These are phyloP conservation scores for Saccharomyces hybrid DNA, from an alignment of 1,139 yeast genomes.

Conservation along the genomic window DNA sequence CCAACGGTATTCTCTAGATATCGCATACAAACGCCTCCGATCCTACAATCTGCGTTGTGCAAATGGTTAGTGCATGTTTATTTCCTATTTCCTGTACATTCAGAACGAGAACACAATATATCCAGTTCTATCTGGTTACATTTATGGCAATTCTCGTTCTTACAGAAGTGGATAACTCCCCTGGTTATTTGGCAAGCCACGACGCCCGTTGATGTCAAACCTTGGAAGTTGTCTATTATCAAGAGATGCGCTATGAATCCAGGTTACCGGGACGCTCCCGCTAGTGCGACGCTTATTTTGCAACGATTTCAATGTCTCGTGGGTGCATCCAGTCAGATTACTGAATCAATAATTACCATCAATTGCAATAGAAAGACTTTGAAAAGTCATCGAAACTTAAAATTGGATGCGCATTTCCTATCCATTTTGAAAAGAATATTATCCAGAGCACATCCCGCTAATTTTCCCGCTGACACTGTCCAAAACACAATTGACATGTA, in stretches of 20 bases:
- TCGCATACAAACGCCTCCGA: slow-evolving; percentile 14
- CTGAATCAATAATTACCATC: slow-evolving; percentile 11
- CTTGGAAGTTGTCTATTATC: slow-evolving; percentile 23
- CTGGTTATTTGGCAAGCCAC: slow-evolving; percentile 36
- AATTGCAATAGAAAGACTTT: slow-evolving; percentile 15
- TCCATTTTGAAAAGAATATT: slow-evolving; percentile 8
- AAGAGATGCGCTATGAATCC: slow-evolving; percentile 15
- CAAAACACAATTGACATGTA: slow-evolving; percentile 12
- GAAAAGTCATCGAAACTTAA: slow-evolving; percentile 13
- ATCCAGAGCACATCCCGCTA: slow-evolving; percentile 8
- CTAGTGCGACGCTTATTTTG: slow-evolving; percentile 19
- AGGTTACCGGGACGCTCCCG: slow-evolving; percentile 19
- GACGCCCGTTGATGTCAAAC: slow-evolving; percentile 31
- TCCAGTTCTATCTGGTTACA: slow-evolving; percentile 36
- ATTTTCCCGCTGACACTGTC: slow-evolving; percentile 11
- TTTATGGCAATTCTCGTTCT: slow-evolving; percentile 39
- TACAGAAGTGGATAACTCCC: slow-evolving; percentile 40
- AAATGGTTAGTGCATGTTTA: slow-evolving; percentile 37
- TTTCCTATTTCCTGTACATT: slow-evolving; percentile 24
- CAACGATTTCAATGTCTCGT: slow-evolving; percentile 13
- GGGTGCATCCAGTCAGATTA: slow-evolving; percentile 12
- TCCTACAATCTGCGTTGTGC: slow-evolving; percentile 31
- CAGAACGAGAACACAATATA: slow-evolving; percentile 17
- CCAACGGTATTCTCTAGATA: slow-evolving; percentile 15
- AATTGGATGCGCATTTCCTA: slow-evolving; percentile 13